Percentiles rank a stretch among this genome's conserved stretches.
These are phyloP conservation scores for Hortiboletus campestris DNA, from an alignment of 768 basidiomycete species.

Conservation along the genomic window DNA sequence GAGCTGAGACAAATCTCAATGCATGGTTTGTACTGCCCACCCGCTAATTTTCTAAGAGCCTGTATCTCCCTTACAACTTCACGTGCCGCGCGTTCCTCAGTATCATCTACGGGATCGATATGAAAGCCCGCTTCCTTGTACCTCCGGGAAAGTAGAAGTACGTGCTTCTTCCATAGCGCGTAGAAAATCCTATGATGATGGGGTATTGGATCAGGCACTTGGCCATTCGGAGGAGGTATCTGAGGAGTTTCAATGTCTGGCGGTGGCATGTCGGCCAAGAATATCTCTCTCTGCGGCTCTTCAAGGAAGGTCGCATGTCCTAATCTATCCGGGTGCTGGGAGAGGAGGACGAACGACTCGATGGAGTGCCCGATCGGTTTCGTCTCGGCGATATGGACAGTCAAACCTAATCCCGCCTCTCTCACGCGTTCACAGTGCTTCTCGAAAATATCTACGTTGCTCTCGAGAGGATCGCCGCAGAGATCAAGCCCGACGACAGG, in stretches of 20 bases:
- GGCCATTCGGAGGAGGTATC: conserved; percentile 20
- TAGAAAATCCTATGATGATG: conserved; percentile 24
- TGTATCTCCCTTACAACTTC: conserved; percentile 26
- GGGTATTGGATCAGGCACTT: conserved; percentile 20
- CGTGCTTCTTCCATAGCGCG: conserved; percentile 23
- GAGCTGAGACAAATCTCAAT: conserved; percentile 84
- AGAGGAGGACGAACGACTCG: conserved; percentile 63
- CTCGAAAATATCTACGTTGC: conserved; percentile 52
- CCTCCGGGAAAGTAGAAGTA: conserved; percentile 18
- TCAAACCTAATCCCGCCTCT: conserved; percentile 63
- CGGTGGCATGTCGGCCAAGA: conserved; percentile 37
- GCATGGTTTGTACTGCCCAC: conserved; percentile 44
- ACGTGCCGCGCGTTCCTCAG: conserved; percentile 18
- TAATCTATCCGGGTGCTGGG: conserved; percentile 62
- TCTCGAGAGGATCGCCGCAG: conserved; percentile 70
- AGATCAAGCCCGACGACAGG: conserved; percentile 77
- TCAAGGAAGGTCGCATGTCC: conserved; percentile 83
- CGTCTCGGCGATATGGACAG: conserved; percentile 85
- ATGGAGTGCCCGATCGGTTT: conserved; percentile 48
- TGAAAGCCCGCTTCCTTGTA: conserved; percentile 18
- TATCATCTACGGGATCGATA: conserved; percentile 3
- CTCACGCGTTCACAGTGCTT: conserved; percentile 54
- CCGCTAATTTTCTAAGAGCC: conserved; percentile 10
- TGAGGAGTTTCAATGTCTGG: conserved; percentile 11
- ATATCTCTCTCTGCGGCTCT: conserved; percentile 50